Percentiles rank a stretch among this genome's conserved stretches.
Conservation (phyloP, 306 rosid genomes). For the Sicyos edulis region DNA sequence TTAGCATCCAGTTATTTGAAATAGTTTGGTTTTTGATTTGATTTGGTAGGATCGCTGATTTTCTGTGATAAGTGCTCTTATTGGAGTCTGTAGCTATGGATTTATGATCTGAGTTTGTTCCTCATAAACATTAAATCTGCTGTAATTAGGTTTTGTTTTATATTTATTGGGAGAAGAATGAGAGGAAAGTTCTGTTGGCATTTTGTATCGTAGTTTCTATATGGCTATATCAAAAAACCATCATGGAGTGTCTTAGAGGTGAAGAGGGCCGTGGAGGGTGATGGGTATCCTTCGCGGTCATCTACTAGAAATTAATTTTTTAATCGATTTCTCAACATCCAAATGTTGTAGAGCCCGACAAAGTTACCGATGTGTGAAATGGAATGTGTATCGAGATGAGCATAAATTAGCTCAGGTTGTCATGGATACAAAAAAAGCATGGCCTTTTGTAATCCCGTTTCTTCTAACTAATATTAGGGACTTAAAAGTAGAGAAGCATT, state of each 20-base stretch:
- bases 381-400: too few relatives aligned
- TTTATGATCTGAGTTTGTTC: neutral
- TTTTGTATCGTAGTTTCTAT: too few relatives aligned
- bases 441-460: neutral
- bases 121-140: neutral
- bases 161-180: neutral
- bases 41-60: neutral
- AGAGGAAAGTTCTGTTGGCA: too few relatives aligned
- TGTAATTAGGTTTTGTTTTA: too few relatives aligned
- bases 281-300: too few relatives aligned
- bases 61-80: neutral
- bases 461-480: neutral
- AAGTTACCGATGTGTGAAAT: too few relatives aligned
- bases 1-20: neutral
- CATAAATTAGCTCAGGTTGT: too few relatives aligned
- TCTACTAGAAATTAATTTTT: too few relatives aligned
- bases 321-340: too few relatives aligned
- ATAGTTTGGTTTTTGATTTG: neutral
- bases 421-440: too few relatives aligned
- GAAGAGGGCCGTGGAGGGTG: neutral
- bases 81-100: neutral
- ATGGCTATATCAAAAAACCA: neutral
- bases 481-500: neutral
- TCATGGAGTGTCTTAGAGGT: too few relatives aligned
- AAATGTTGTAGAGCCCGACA: too few relatives aligned